Percentiles rank a stretch among this genome's conserved stretches.
Conservation (phyloP, 2,329 filamentous ascomycete genomes). For the Phyllosticta paracitricarpa region DNA sequence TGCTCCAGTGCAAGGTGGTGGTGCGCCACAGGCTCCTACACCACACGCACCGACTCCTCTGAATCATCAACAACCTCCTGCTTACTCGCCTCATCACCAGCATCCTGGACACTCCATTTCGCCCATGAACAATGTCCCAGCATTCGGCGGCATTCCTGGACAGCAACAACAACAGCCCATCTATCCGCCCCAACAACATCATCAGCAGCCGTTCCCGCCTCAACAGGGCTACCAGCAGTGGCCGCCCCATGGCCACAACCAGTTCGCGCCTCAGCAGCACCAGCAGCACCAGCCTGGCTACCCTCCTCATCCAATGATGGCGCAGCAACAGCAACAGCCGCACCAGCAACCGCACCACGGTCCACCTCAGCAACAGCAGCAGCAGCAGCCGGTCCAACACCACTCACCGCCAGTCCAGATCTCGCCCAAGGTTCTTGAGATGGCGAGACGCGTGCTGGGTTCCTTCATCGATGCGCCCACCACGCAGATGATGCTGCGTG, state of each 20-base stretch:
- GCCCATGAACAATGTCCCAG: background rate
- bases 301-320: conserved; percentile 5
- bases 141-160: background rate
- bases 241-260: conserved; percentile 12
- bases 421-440: conserved; percentile 18
- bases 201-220: conserved; percentile 23
- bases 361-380: conserved; percentile 11
- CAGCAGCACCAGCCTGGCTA: background rate
- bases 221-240: conserved; percentile 13
- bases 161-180: background rate
- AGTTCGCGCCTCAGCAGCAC: conserved; percentile 2
- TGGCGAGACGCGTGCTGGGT: conserved; percentile 33
- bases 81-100: background rate
- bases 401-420: conserved; percentile 9
- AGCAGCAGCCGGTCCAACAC: background rate
- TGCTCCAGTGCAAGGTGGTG: background rate
- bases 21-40: conserved; percentile 1
- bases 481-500: conserved; percentile 29
- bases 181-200: conserved; percentile 26
- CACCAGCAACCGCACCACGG: conserved; percentile 7
- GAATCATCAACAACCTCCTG: background rate
- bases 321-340: conserved; percentile 19
- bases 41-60: conserved; percentile 10
- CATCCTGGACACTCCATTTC: conserved; percentile 15
- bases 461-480: conserved; percentile 32